Percentiles rank a stretch among this genome's conserved stretches.
phyloP scores from a whole-genome alignment of 202 grass and related monocot species.

The Setaria viridis region DNA sequence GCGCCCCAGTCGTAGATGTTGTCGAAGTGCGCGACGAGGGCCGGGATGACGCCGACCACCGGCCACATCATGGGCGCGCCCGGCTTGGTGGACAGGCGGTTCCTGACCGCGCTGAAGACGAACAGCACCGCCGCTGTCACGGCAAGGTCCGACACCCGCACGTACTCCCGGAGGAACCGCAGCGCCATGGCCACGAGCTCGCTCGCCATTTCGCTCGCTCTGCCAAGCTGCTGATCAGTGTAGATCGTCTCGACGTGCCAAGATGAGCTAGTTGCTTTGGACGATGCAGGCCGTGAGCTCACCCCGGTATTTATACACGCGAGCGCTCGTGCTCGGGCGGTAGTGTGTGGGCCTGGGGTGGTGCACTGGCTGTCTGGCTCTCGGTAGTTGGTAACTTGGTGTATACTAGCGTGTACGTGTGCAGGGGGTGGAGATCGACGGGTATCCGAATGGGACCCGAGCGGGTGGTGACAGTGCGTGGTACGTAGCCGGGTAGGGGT shows the following conservation, averaged over 20 bases:
- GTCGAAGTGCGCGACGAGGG: slow-evolving; percentile 55
- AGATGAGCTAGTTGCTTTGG: not conserved
- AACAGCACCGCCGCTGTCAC: slow-evolving; percentile 52
- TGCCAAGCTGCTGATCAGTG: not conserved
- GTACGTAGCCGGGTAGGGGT: not conserved
- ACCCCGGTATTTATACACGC: not conserved
- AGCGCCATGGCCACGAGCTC: not conserved
- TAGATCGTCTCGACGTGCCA: not conserved
- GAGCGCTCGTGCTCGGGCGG: not conserved
- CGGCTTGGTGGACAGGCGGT: slow-evolving; percentile 21
- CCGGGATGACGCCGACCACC: slow-evolving; percentile 67
- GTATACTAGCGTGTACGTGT: not conserved
- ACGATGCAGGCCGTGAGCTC: not conserved
- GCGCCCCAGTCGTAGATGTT: slow-evolving; percentile 70
- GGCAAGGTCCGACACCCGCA: slow-evolving; percentile 50
- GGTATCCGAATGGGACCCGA: not conserved
- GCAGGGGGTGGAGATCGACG: not conserved
- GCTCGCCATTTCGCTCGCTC: not conserved
- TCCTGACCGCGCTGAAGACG: slow-evolving; percentile 49
- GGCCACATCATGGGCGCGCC: slow-evolving; percentile 84
- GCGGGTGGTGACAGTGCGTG: not conserved
- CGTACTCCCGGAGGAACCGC: slow-evolving; percentile 21
- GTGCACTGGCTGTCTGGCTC: not conserved
- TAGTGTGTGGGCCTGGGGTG: not conserved
- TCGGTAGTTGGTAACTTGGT: not conserved